These are phyloP conservation scores for Purpureocillium takamizusanense DNA, from an alignment of 2,329 filamentous ascomycete genomes.

Conservation along the genomic window DNA sequence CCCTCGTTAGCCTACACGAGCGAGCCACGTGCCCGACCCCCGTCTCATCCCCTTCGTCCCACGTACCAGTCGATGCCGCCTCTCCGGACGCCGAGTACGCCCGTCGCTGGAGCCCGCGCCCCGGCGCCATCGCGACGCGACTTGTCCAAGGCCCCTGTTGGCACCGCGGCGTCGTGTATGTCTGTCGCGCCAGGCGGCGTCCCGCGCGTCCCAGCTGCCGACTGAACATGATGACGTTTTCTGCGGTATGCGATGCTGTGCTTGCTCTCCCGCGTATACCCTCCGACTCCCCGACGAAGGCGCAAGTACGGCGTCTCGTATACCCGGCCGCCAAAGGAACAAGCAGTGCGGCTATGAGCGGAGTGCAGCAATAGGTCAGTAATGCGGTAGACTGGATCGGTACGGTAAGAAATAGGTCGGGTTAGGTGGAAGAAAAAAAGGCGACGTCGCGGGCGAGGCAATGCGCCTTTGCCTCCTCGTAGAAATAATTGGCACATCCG, in stretches of 20 bases:
- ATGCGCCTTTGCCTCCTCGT: not conserved
- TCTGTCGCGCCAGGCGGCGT: constrained; percentile 14
- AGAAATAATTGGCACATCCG: not conserved
- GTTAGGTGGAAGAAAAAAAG: not conserved
- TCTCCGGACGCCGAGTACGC: constrained; percentile 1
- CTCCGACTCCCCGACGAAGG: too few relatives aligned
- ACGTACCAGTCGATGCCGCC: not conserved
- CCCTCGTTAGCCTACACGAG: too few relatives aligned
- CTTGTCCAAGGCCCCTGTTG: not conserved
- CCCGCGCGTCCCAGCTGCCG: constrained; percentile 14
- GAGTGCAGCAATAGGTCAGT: too few relatives aligned
- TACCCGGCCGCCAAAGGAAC: too few relatives aligned
- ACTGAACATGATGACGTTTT: constrained; percentile 14
- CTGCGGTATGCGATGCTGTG: too few relatives aligned
- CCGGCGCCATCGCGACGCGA: not conserved
- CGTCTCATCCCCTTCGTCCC: not conserved
- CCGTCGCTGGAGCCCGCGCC: constrained; percentile 1
- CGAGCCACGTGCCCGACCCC: too few relatives aligned
- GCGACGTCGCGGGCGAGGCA: not conserved
- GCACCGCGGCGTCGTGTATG: not conserved
- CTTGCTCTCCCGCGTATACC: too few relatives aligned
- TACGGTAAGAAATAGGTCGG: not conserved
- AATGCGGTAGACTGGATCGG: not conserved
- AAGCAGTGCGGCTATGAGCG: too few relatives aligned
- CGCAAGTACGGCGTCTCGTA: too few relatives aligned